Percentiles rank a stretch among this genome's conserved stretches.
Evolutionary conservation across 768 basidiomycete genomes (phyloP).

Genomic region (Boletus coccyginus): DNA sequence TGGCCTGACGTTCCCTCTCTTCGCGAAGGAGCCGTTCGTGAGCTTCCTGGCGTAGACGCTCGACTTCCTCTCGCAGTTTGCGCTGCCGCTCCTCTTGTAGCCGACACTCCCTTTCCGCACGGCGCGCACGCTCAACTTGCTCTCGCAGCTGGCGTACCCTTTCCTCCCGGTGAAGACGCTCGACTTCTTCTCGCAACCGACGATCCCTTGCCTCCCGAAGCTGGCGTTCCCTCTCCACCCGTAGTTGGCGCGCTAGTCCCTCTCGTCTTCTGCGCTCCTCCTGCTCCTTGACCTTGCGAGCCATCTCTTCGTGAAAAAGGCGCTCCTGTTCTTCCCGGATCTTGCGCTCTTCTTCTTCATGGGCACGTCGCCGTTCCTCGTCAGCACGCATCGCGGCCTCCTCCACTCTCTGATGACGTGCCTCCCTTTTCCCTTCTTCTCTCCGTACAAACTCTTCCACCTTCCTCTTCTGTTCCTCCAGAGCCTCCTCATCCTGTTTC

Average conservation of each 20-base stretch:
- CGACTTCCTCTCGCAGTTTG: constrained; percentile 13
- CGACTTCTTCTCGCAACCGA: constrained; percentile 4
- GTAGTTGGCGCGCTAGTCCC: constrained; percentile 7
- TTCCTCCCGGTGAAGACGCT: not conserved
- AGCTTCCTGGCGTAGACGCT: constrained; percentile 9
- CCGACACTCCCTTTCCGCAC: constrained; percentile 4
- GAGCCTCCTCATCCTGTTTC: constrained; percentile 11
- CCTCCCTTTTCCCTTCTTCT: constrained; percentile 3
- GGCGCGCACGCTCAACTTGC: constrained; percentile 1
- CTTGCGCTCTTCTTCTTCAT: constrained; percentile 23
- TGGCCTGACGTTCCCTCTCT: constrained; percentile 15
- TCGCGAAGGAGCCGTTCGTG: constrained; percentile 6
- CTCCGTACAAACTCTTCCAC: constrained; percentile 20
- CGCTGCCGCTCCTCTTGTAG: constrained; percentile 4
- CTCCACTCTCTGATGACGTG: constrained; percentile 7
- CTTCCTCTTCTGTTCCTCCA: constrained; percentile 14
- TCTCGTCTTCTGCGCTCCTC: constrained; percentile 9
- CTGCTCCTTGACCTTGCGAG: constrained; percentile 14
- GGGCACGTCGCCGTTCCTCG: constrained; percentile 14
- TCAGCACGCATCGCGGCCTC: constrained; percentile 15
- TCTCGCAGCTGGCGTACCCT: constrained; percentile 3
- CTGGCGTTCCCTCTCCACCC: constrained; percentile 14
- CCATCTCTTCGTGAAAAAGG: constrained; percentile 1
- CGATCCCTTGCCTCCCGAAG: not conserved
- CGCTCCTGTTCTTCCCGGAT: constrained; percentile 23